Evolutionary conservation across 1,284 basidiomycete genomes (phyloP).

Genomic region (Boletus nobilissimus): DNA sequence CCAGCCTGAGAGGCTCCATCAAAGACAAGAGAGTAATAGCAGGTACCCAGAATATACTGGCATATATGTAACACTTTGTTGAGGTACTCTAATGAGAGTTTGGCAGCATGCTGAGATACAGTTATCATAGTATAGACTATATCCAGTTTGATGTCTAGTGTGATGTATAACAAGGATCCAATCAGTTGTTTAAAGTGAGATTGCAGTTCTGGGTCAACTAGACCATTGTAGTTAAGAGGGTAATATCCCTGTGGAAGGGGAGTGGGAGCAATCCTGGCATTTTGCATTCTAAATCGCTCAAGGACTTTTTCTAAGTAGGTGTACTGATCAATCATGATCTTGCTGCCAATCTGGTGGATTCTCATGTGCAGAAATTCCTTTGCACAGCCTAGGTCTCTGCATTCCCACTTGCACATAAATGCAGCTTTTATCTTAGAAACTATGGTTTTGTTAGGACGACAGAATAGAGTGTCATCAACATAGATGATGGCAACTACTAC

Average conservation of each 20-base stretch:
- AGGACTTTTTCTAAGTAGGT: conserved; percentile 8
- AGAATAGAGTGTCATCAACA: background rate
- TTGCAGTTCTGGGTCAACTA: background rate
- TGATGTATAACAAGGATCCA: conserved; percentile 7
- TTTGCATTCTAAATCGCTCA: background rate
- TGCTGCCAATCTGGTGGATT: background rate
- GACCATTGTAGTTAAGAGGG: rapidly evolving
- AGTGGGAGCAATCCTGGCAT: background rate
- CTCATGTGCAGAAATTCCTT: background rate
- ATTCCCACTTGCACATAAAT: background rate
- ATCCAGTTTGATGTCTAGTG: background rate
- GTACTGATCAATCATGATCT: background rate
- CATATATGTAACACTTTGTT: conserved; percentile 33
- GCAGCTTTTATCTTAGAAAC: background rate
- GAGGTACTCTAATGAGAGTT: background rate
- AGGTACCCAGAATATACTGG: conserved; percentile 36
- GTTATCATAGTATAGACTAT: background rate
- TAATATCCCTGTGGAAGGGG: background rate
- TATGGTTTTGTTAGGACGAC: background rate
- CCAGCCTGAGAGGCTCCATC: background rate
- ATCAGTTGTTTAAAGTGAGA: background rate
- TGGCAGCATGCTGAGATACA: background rate
- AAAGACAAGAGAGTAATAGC: background rate
- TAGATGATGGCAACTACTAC: background rate
- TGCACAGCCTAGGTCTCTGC: background rate